A percentile compares a stretch with the other conserved stretches of the same genome.
These are phyloP conservation scores for Blastobotrys aristatus DNA, from an alignment of 1,139 yeast genomes.

Conservation along the genomic window DNA sequence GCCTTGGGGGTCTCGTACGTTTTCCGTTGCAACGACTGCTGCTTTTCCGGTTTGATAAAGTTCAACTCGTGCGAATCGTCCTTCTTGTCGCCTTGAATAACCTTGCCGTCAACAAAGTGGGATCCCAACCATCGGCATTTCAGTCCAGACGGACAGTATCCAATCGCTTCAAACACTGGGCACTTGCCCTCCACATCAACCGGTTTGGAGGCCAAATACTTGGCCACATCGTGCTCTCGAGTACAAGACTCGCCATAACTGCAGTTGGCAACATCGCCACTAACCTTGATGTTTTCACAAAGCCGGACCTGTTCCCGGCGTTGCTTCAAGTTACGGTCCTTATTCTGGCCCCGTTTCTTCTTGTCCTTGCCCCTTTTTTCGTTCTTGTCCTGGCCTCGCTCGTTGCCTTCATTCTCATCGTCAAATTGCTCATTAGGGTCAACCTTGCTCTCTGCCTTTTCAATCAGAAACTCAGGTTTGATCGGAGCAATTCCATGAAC, in stretches of 20 bases:
- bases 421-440: constrained; percentile 28
- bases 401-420: constrained; percentile 49
- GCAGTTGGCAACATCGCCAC: constrained; percentile 40
- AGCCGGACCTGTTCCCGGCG: constrained; percentile 58
- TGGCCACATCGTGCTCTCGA: constrained; percentile 66
- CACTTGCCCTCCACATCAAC: constrained; percentile 69
- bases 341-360: constrained; percentile 78
- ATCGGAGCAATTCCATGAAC: constrained; percentile 26
- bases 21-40: constrained; percentile 58
- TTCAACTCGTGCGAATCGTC: constrained; percentile 50
- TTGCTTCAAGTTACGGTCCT: constrained; percentile 75
- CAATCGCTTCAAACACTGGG: constrained; percentile 77
- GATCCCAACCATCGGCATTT: constrained; percentile 87
- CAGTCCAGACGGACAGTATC: constrained; percentile 87
- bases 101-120: constrained; percentile 53
- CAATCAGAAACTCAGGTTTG: constrained; percentile 24
- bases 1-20: constrained; percentile 54
- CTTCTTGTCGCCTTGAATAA: constrained; percentile 40
- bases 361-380: constrained; percentile 23
- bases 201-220: constrained; percentile 61
- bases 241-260: constrained; percentile 71
- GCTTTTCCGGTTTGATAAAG: constrained; percentile 48
- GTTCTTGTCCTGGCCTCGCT: constrained; percentile 41
- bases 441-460: constrained; percentile 10
- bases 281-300: constrained; percentile 53